Evolutionary conservation across 1,139 yeast species (phyloP).

Genomic region (Geotrichum restrictum): DNA sequence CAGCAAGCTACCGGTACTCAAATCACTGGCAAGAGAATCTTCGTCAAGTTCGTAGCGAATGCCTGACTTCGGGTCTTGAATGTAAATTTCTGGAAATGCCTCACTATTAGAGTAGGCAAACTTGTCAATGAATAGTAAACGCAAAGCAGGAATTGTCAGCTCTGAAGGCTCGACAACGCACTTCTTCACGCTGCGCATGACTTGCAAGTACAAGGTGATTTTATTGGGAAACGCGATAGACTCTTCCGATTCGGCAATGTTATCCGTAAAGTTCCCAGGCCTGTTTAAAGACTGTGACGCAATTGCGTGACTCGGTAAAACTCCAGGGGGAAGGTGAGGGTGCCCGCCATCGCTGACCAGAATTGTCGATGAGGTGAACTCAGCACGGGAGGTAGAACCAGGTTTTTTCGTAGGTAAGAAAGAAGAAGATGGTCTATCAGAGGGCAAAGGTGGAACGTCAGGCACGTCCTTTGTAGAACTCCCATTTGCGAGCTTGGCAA

Average conservation of each 20-base stretch:
- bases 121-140: constrained; percentile 76
- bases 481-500: constrained; percentile 65
- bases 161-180: constrained; percentile 49
- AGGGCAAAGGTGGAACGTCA: constrained; percentile 21
- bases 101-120: constrained; percentile 64
- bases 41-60: constrained; percentile 82
- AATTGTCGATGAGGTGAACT: constrained; percentile 29
- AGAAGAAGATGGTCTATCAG: constrained; percentile 19
- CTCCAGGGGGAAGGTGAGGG: constrained; percentile 9
- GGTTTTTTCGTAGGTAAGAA: constrained; percentile 31
- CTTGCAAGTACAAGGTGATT: constrained; percentile 49
- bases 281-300: background rate
- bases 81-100: constrained; percentile 76
- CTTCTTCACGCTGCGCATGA: constrained; percentile 62
- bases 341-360: constrained; percentile 20
- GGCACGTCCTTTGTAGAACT: constrained; percentile 16
- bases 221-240: constrained; percentile 14
- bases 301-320: background rate
- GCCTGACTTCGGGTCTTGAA: constrained; percentile 57
- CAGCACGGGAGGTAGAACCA: constrained; percentile 30
- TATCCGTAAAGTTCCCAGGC: background rate
- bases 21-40: constrained; percentile 49
- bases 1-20: constrained; percentile 58
- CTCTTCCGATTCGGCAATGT: constrained; percentile 7
- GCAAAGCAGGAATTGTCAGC: constrained; percentile 56